Evolutionary conservation across 2,329 filamentous ascomycete species (phyloP).

Genomic region (Aspergillus glaucus): DNA sequence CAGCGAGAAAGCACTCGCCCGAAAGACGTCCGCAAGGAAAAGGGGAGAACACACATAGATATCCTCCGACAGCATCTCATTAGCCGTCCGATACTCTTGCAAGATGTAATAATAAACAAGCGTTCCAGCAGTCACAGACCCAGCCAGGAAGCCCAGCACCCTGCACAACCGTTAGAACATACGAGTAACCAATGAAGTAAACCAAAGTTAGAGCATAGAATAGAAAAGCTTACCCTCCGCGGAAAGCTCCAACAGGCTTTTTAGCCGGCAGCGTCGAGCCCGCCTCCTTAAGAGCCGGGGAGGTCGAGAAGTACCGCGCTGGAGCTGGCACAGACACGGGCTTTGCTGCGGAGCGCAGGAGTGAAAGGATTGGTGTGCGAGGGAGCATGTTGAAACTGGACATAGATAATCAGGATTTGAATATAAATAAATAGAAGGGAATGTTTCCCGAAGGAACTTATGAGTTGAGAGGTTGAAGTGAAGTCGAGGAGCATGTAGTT

Average conservation of each 20-base stretch:
- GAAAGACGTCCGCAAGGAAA: neutral
- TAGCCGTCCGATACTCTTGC: conserved; percentile 87
- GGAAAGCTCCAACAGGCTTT: conserved; percentile 64
- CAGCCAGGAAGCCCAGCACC: conserved; percentile 85
- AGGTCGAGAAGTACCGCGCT: conserved; percentile 31
- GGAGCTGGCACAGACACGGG: conserved; percentile 19
- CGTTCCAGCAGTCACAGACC: conserved; percentile 69
- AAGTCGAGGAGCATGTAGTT: neutral
- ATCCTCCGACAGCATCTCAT: conserved; percentile 88
- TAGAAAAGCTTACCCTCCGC: conserved; percentile 57
- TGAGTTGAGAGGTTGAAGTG: neutral
- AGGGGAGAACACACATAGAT: conserved; percentile 69
- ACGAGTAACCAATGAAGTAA: neutral
- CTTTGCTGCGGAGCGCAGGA: conserved; percentile 10
- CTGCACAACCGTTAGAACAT: conserved; percentile 42
- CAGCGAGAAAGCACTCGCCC: neutral
- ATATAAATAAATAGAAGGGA: conserved; percentile 5
- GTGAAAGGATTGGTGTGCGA: conserved; percentile 11
- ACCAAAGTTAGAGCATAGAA: neutral
- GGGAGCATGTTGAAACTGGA: neutral
- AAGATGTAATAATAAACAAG: conserved; percentile 89
- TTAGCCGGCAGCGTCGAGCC: conserved; percentile 45
- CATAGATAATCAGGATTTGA: neutral
- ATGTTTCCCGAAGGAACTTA: too few species aligned
- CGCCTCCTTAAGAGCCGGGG: conserved; percentile 29